Evolutionary conservation across 176 grass and related monocot genomes (phyloP), one percentile per base, ranked within the genome.

Genomic region (Ampelocalamus luodianensis): DNA sequence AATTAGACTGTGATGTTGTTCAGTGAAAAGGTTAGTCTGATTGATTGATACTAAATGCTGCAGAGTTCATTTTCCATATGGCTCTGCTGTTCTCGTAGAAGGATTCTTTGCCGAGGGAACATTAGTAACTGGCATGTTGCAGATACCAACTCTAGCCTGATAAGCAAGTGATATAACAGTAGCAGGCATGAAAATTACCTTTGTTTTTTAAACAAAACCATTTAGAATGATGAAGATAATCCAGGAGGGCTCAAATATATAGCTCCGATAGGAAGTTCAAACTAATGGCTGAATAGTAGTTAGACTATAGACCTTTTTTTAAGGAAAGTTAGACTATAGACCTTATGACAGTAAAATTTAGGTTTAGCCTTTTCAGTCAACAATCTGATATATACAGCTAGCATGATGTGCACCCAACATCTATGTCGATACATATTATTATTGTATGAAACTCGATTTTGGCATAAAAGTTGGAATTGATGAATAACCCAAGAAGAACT

Each of bases 121-220:
- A 20, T 58, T 58, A 58, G 55, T 23, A n/a, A 58, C 55, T 58
- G 5, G 55, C 55, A 58, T 58, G 7, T 58, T 58, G 55, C 22
- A 10, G 55, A 58, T 58, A 23, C 51, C 51, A 63, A 63, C 7
- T 2, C 58, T 78, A 8, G 15, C 5, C 5, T 46, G 15, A 46
- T 65, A 48, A 79, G 42, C 27, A 80, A 51, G 24, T 65, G 62
- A 80, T 27, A n/a, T 51, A 51, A 5, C 18, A 50, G 62, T 36
- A 67, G 29, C 11, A 50, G 27, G 62, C 62, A 46, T 80, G 45
- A 80, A 67, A 53, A 29, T 23, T 36, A 24, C 55, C 18, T 56
- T 22, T 56, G 20, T 56, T 56, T 56, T 56, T 56, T 9, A 58
- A 58, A 58, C 22, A 23, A 58, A 23, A 23, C 20, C 55, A 23